Evolutionary conservation across 495 filamentous ascomycete genomes (phyloP).

Genomic region (Podospora fimiseda): DNA sequence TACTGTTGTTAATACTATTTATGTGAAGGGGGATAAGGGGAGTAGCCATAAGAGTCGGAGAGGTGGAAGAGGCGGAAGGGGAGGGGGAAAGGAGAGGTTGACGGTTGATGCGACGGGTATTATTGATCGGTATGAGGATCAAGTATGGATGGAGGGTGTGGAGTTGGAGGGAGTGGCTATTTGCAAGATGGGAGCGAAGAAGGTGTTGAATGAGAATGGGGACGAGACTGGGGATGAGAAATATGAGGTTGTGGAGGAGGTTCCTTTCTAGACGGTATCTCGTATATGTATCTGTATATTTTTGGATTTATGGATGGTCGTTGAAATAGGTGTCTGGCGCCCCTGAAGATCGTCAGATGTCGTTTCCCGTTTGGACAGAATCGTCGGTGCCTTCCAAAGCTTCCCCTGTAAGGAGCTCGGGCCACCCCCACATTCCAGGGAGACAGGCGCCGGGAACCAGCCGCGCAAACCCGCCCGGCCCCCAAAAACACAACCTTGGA

Average conservation of each 20-base stretch:
- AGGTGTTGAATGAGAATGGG: constrained; percentile 37
- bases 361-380: background rate
- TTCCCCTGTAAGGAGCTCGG: constrained; percentile 7
- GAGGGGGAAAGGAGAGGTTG: constrained; percentile 34
- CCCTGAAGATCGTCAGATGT: background rate
- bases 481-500: too few relatives aligned
- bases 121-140: constrained; percentile 45
- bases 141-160: constrained; percentile 57
- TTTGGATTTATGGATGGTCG: too few relatives aligned
- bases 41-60: constrained; percentile 10
- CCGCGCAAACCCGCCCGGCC: background rate
- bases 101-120: constrained; percentile 49
- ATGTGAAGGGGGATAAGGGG: constrained; percentile 46
- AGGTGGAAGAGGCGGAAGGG: constrained; percentile 23
- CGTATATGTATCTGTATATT: too few relatives aligned
- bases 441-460: background rate
- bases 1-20: constrained; percentile 83
- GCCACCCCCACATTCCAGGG: constrained; percentile 9
- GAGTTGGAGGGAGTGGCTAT: constrained; percentile 59
- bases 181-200: constrained; percentile 73
- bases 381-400: background rate
- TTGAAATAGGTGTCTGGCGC: too few relatives aligned
- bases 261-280: constrained; percentile 35
- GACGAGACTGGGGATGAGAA: constrained; percentile 38
- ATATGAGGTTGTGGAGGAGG: constrained; percentile 48